Evolutionary conservation across 805 yeast species (phyloP), one percentile per base, ranked within the genome.

Genomic region (Ogataea glucozyma): DNA sequence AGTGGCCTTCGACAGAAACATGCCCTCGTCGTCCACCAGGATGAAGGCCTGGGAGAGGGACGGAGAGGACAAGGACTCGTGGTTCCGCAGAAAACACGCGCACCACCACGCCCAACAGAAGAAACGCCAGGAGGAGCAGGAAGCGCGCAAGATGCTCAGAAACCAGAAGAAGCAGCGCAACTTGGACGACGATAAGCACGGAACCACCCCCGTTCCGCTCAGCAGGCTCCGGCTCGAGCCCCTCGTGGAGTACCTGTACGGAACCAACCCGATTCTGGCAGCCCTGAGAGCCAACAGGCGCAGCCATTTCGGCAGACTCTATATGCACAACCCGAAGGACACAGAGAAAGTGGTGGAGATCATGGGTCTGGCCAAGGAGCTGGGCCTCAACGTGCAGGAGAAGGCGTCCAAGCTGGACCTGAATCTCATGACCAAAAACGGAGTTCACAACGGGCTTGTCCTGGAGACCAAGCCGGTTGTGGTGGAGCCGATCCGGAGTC

Each of bases 391-490:
- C 33, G 64, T 66, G 33, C 61, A 62, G 4, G 48, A 43, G 1
- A 49, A 48, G 20, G 43, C 47, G 8, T 58, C 70, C 18, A 73
- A 73, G 48, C 78, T 77, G 49, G 81, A 77, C 22, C 62, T 88
- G 52, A 83, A 85, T 53, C 58, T 68, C 6, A 59, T 86, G 53
- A 73, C 88, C 18, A 70, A 75, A 21, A 76, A 81, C 52, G 90
- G 81, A 6, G 87, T 85, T 10, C 96, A 88, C 65, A 88, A 89
- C 61, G 91, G 91, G 13, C 72, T 80, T 20, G 91, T 85, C 1
- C 57, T 87, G 38, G 88, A 84, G 55, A 76, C 91, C 0, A 76
- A 76, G 48, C 78, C 81, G 6, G 54, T 83, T 1, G 49, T 62
- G 38, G 53, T 68, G 47, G 47, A 71, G 50, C 44, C 61, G 41